A percentile compares a stretch with the other conserved stretches of the same genome.
Conservation (phyloP, 2,329 filamentous ascomycete genomes). For the Talaromyces sp. region DNA sequence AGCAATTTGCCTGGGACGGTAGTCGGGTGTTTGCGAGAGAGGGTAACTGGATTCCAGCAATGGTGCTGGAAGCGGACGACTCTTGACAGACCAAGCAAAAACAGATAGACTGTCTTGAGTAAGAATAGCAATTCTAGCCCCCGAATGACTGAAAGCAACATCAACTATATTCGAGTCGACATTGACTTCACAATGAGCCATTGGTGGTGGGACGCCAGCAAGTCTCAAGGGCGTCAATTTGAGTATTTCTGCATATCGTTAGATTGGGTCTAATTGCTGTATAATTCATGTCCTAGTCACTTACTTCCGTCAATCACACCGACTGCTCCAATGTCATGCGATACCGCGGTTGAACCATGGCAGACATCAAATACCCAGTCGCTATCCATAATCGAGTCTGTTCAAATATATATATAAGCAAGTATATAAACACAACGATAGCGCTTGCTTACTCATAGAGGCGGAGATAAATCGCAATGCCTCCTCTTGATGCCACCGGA, state of each 20-base stretch:
- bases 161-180: slow-evolving; percentile 63
- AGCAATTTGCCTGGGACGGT: slow-evolving; percentile 41
- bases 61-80: slow-evolving; percentile 29
- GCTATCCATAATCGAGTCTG: slow-evolving; percentile 50
- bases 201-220: slow-evolving; percentile 86
- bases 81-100: slow-evolving; percentile 62
- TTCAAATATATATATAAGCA: slow-evolving; percentile 7
- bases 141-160: slow-evolving; percentile 64
- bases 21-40: slow-evolving; percentile 22
- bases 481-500: slow-evolving; percentile 80
- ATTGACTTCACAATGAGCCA: slow-evolving; percentile 72
- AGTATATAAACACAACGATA: background rate
- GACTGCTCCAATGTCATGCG: slow-evolving; percentile 72
- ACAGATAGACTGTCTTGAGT: slow-evolving; percentile 62
- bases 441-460: slow-evolving; percentile 40
- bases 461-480: slow-evolving; percentile 61
- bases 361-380: slow-evolving; percentile 65
- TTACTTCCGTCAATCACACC: slow-evolving; percentile 76
- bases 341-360: slow-evolving; percentile 64
- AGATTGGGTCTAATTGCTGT: slow-evolving; percentile 13
- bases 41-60: slow-evolving; percentile 34
- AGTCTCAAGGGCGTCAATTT: slow-evolving; percentile 81
- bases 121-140: slow-evolving; percentile 65
- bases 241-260: slow-evolving; percentile 46
- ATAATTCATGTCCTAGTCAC: slow-evolving; percentile 14